Percentiles rank a stretch among this genome's conserved stretches.
These are phyloP conservation scores for Saitozyma podzolica DNA, from an alignment of 768 basidiomycete genomes.

Conservation along the genomic window DNA sequence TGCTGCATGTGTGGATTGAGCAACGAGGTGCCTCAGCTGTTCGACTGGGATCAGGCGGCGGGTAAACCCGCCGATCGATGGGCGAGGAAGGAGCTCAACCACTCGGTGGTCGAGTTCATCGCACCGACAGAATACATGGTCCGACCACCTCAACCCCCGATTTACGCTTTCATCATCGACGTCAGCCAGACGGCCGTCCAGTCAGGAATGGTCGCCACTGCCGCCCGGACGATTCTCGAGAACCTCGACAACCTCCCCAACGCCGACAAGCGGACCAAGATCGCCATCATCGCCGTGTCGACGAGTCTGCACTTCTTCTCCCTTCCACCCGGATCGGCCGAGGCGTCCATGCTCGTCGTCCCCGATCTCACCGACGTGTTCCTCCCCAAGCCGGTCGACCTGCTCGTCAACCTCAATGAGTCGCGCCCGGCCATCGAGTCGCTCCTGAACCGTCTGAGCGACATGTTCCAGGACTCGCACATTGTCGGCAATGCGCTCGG, in stretches of 20 bases:
- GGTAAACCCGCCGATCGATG: slow-evolving; percentile 96
- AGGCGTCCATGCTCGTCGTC: slow-evolving; percentile 93
- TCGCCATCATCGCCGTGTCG: slow-evolving; percentile 89
- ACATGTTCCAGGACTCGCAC: slow-evolving; percentile 98
- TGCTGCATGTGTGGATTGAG: slow-evolving; percentile 99
- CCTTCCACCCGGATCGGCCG: slow-evolving; percentile 62
- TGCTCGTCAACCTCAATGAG: slow-evolving; percentile 92
- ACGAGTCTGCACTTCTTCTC: slow-evolving; percentile 95
- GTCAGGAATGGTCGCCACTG: slow-evolving; percentile 97
- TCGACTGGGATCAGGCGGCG: slow-evolving; percentile 94
- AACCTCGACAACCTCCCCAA: slow-evolving; percentile 93
- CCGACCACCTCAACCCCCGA: slow-evolving; percentile 93
- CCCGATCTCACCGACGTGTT: slow-evolving; percentile 97
- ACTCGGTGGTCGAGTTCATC: slow-evolving; percentile 91
- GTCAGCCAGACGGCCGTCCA: slow-evolving; percentile 89
- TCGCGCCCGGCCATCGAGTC: slow-evolving; percentile 74
- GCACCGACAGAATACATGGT: slow-evolving; percentile 99
- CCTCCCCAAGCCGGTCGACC: slow-evolving; percentile 90
- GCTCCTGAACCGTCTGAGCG: slow-evolving; percentile 77
- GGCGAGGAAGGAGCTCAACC: slow-evolving; percentile 88
- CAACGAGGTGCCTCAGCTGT: slow-evolving; percentile 96
- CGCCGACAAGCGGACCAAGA: slow-evolving; percentile 86
- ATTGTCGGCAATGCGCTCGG: slow-evolving; percentile 91
- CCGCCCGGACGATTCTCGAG: slow-evolving; percentile 92
- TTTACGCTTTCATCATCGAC: slow-evolving; percentile 95